Conservation (phyloP, 2,329 filamentous ascomycete species). For the Aureobasidium sp. region DNA sequence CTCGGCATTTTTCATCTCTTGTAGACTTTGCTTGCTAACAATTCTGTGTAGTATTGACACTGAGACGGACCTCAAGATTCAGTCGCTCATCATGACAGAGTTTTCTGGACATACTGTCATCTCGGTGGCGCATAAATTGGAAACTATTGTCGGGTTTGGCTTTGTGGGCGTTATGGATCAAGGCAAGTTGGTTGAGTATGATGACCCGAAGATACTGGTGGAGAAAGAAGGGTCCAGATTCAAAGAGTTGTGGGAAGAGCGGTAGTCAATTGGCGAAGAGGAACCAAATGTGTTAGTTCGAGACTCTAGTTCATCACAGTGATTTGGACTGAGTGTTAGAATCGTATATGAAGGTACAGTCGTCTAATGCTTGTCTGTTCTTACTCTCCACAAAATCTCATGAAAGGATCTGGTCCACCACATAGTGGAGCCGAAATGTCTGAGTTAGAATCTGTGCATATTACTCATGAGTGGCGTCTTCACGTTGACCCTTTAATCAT, state of each 20-base stretch:
- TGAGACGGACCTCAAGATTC: background rate
- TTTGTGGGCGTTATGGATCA: constrained; percentile 45
- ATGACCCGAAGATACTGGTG: background rate
- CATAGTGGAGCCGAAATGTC: no score
- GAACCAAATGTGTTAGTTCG: background rate
- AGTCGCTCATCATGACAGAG: constrained; percentile 20
- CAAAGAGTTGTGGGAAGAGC: background rate
- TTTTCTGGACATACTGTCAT: constrained; percentile 54
- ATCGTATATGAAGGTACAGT: no score
- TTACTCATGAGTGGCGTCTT: no score
- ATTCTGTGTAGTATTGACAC: background rate
- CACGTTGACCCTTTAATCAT: no score
- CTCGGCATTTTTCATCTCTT: background rate
- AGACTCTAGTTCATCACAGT: background rate
- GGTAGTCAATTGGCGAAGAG: background rate
- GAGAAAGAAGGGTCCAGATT: background rate
- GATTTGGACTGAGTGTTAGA: no score
- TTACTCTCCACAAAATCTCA: no score
- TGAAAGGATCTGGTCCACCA: no score
- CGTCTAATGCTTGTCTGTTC: no score
- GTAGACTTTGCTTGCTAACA: background rate
- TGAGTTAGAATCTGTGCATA: no score
- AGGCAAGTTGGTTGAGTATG: constrained; percentile 41
- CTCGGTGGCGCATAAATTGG: constrained; percentile 50
- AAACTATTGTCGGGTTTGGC: constrained; percentile 50